Evolutionary conservation across 441 rosid genomes (phyloP), one percentile per base, ranked within the genome.

Genomic region (Populus trichocarpa): DNA sequence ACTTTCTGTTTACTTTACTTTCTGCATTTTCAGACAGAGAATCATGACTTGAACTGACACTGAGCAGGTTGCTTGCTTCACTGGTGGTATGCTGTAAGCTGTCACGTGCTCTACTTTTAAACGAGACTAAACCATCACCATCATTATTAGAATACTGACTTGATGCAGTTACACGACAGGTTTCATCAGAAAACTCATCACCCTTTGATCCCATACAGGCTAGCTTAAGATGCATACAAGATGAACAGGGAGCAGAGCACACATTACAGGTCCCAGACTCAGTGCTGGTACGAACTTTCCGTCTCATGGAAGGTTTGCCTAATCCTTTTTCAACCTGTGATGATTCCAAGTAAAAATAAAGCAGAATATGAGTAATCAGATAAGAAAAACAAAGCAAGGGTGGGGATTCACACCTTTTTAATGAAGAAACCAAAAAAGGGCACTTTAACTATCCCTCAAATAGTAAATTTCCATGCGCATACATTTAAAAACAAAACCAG

Each of bases 251-350:
- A 78, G 97, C 89, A 74, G 86, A 92, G 80, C 93, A 92, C 75
- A 88, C 90, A 84, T 91, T 91, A 83, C 96, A 91, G 76, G 92
- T 94, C 85, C 97, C 96, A 78, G 94, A 93, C 83, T 91, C 95
- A 77, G 76, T 82, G 80, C 77, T 82, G 63, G 81, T 73, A 75
- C 33, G 81, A 87, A 76, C 84, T 81, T 84, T 88, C 81, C 77
- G 88, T 85, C 84, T 85, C 90, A 83, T 84, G 78, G 88, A 85
- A 83, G 28, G 82, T 64, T 88, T 85, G 73, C 83, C 85, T 77
- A 78, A 82, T 85, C 75, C 88, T 88, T 83, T 84, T 46, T 76
- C 87, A 82, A 80, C 81, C 80, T 84, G 79, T 38, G 78, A 75
- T 76, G 79, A 72, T 74, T 85, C 83, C 89, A 85, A 75, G 78